These are phyloP conservation scores for Aegilops speltoides DNA, from an alignment of 176 grass and related monocot species.

Conservation along the genomic window DNA sequence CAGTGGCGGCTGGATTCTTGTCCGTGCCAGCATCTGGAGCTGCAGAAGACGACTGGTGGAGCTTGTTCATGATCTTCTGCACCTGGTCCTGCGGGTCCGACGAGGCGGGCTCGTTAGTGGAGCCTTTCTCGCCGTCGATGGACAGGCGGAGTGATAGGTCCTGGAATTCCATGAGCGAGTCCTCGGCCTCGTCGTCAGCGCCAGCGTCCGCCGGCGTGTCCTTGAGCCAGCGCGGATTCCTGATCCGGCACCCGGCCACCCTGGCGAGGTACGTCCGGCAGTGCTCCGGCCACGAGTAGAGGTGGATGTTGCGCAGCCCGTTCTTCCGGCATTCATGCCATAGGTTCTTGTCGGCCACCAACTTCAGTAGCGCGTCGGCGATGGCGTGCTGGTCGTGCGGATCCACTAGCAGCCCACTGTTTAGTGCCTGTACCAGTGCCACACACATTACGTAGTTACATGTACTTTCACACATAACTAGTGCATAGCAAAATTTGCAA, in stretches of 20 bases:
- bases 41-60: constrained; percentile 46
- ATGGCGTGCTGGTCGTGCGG: constrained; percentile 90
- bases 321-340: constrained; percentile 97
- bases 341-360: constrained; percentile 82
- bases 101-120: constrained; percentile 30
- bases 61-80: constrained; percentile 79
- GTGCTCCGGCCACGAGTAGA: constrained; percentile 98
- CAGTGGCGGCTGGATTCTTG: constrained; percentile 35
- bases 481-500: neutral
- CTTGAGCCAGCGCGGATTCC: constrained; percentile 78
- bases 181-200: constrained; percentile 56
- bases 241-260: constrained; percentile 80
- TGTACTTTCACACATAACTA: neutral
- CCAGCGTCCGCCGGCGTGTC: constrained; percentile 64
- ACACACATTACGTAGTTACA: neutral
- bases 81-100: constrained; percentile 70
- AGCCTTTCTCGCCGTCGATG: constrained; percentile 67
- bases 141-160: constrained; percentile 86
- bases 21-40: neutral
- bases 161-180: constrained; percentile 84
- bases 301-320: constrained; percentile 87
- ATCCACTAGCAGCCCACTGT: constrained; percentile 81
- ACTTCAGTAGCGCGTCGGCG: constrained; percentile 80
- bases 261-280: constrained; percentile 89
- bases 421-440: constrained; percentile 61